Conservation (phyloP, 257 asterid species). For the Solanum phureja region DNA sequence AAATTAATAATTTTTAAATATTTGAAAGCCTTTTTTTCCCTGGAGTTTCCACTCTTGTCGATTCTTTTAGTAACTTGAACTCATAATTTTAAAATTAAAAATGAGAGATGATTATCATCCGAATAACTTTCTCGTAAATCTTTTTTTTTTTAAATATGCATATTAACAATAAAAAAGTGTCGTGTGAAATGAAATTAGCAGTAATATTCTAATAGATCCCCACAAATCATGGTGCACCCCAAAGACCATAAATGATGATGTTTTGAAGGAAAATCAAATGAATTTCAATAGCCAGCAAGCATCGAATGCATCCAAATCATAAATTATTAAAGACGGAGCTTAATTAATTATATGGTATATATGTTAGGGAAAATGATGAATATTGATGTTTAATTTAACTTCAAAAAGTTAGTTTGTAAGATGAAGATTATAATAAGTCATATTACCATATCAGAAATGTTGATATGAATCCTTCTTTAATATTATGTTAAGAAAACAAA, state of each 20-base stretch:
- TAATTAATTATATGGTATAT: not conserved
- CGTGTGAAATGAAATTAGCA: too few relatives aligned
- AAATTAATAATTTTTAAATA: too few relatives aligned
- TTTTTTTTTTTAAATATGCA: too few relatives aligned
- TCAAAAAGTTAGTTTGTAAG: too few relatives aligned
- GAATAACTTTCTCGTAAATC: not conserved
- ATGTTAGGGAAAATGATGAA: not conserved
- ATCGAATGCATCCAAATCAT: not conserved
- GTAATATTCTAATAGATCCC: not conserved
- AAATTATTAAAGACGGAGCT: not conserved
- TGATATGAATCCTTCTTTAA: too few relatives aligned
- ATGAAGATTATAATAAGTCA: too few relatives aligned
- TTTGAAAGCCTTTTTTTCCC: too few relatives aligned
- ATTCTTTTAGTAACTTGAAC: too few relatives aligned
- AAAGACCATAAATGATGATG: not conserved
- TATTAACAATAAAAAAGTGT: not conserved
- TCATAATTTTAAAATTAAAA: not conserved
- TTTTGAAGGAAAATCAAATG: not conserved
- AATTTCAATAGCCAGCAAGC: not conserved
- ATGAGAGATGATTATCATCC: accelerated
- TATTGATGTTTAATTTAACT: not conserved
- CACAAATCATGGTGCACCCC: not conserved
- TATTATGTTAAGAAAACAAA: too few relatives aligned
- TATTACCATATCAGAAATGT: too few relatives aligned
- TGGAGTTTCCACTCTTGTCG: not conserved